Evolutionary conservation across 805 yeast species (phyloP), one percentile per base, ranked within the genome.

Genomic region (Saitoella complicata): DNA sequence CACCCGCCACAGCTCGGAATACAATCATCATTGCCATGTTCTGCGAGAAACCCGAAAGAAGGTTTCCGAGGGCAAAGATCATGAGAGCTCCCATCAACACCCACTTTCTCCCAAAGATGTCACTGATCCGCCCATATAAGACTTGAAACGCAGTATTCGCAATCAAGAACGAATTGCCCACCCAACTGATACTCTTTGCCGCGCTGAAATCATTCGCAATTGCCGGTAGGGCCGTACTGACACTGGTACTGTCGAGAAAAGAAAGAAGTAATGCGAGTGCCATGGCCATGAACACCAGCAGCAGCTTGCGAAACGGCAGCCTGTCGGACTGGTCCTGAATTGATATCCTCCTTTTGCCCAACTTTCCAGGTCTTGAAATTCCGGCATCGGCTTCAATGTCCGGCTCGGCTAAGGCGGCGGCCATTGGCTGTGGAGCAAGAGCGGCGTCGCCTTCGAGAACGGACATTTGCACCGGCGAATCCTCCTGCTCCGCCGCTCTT

Each of bases 71-170:
- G 3, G 63, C 69, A 50, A 73, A 72, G 45, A 66, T 53, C 10
- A 59, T 46, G 34, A 66, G 62, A 29, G 73, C 70, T 31, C 63
- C 55, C 32, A 71, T 46, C 40, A 71, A 53, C 7, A 71, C 64
- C 39, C 53, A 50, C 55, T 59, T 58, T 36, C 72, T 53, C 42
- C 67, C 63, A 52, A 58, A 57, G 21, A 81, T 71, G 51, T 82
- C 88, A 38, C 80, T 71, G 32, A 80, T 62, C 46, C 78, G 72
- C 4, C 88, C 91, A 45, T 75, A 78, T 30, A 81, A 57, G 0
- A 85, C 87, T 59, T 80, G 87, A 58, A 79, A 78, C 1, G 82
- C 81, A 3, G 83, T 72, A 48, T 74, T 75, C 1, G 87, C 77
- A 31, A 82, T 61, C 32, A 82, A 63, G 45, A 78, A 76, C 1